Percentiles rank a stretch among this genome's conserved stretches.
Conservation (phyloP, 176 grass and related monocot species). For the Triticum timopheevii region DNA sequence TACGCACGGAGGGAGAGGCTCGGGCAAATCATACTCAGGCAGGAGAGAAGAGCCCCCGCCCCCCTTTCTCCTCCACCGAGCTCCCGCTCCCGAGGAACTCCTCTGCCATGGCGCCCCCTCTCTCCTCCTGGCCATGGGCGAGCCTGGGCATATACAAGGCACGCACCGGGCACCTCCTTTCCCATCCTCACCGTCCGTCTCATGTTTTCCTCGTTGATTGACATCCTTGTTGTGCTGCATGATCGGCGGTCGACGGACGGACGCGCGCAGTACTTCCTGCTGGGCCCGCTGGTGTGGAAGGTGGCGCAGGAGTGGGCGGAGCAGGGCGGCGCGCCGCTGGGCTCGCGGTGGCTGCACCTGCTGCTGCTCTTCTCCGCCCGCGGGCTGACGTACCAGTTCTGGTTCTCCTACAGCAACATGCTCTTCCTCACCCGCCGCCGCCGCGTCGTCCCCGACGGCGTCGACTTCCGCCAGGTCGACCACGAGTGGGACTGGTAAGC, state of each 20-base stretch:
- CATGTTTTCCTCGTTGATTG: background rate
- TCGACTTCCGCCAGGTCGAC: slow-evolving; percentile 85
- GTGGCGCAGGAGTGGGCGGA: slow-evolving; percentile 48
- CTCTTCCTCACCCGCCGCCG: slow-evolving; percentile 80
- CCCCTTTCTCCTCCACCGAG: slow-evolving; percentile 2
- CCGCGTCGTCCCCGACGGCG: slow-evolving; percentile 60
- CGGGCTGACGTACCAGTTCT: slow-evolving; percentile 60
- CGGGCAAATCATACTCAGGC: background rate
- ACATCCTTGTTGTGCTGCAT: background rate
- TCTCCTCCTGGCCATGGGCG: slow-evolving; percentile 88
- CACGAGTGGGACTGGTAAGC: slow-evolving; percentile 82
- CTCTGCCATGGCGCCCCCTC: slow-evolving; percentile 41
- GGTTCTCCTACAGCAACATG: slow-evolving; percentile 81
- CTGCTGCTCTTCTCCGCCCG: slow-evolving; percentile 51
- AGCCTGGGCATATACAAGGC: slow-evolving; percentile 77
- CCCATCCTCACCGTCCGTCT: background rate
- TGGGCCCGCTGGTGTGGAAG: slow-evolving; percentile 61
- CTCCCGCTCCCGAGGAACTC: background rate
- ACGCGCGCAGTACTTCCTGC: slow-evolving; percentile 58
- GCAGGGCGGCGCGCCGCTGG: slow-evolving; percentile 24
- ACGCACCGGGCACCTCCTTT: background rate
- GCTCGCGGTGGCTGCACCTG: slow-evolving; percentile 67
- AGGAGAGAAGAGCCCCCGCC: background rate
- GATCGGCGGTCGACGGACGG: background rate
- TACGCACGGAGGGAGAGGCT: background rate